Evolutionary conservation across 371 early-diverging fungal species (phyloP), one percentile per base, ranked within the genome.

Genomic region (Massospora cicadina): DNA sequence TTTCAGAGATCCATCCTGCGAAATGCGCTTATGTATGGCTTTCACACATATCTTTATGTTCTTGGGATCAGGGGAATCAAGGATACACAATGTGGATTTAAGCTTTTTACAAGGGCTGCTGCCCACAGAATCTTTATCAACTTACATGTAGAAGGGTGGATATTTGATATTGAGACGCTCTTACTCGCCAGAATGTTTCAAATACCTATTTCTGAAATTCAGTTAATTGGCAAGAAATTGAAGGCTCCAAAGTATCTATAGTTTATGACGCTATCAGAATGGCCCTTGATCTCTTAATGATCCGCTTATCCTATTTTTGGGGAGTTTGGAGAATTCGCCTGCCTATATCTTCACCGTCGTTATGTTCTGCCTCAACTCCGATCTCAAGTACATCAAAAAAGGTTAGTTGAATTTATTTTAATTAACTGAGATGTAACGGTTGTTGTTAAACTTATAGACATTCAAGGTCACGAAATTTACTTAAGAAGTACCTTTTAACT

Each of bases 41-140:
- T 96, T 77, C 94, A 96, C 74, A 77, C 80, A 54, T 69, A 91
- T 61, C 86, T 96, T 30, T 84, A 84, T 65, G 65, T 90, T 5
- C 76, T 95, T 60, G 88, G 88, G 10, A 87, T 94, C 67, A 78
- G 87, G 23, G 80, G 81, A 1, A 87, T 95, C 67, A 81, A 84
- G 54, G 95, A 96, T 72, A 95, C 95, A 1, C 95, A 96, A 72
- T 96, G 97, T 72, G 97, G 97, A 1, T 96, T 96, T 78, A 96
- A 96, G 68, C 72, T 96, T 33, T 86, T 94, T 67, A 85, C 90
- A 0, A 83, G 95, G 21, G 71, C 73, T 58, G 81, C 94, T 0
- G 93, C 91, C 0, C 80, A 75, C 56, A 65, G 69, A 25, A 84
- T 95, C 29, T 91, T 93, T 67, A 82, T 89, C 23, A 83, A 83